Base-by-base conservation (phyloP, 108 stramenopile genomes). In the Pseudonitzschia multiseries region DNA sequence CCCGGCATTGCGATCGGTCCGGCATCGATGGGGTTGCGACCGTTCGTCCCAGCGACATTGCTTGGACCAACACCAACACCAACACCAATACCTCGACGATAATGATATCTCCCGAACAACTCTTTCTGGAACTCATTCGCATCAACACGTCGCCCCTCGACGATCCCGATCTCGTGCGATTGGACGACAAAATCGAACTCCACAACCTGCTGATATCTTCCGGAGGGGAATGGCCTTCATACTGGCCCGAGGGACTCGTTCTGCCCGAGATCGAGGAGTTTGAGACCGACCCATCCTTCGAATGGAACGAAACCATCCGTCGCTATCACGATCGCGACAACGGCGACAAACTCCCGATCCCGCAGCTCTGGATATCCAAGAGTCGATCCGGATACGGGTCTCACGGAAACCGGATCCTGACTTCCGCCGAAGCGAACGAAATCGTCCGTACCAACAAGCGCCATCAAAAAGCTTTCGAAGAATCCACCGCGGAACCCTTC, bases 351-450 rank as follows among this genome's bases (percentile, higher is more conserved):
- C 53, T 4, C 4, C 2, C 53, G 4, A 54, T 8, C 8, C 31
- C 27, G 9, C 32, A 52, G 44, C 59, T 72, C 42, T 92, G 85
- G 82, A 87, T 92, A 15, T 65, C 79, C 32, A 92, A 92, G 72
- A 71, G 76, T n/a, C 60, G 87, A 33, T 65, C 87, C n/a, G 88
- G 91, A 28, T 92, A 92, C 75, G 91, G 88, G 0, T 87, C 84
- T 0, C 86, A 92, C 71, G 91, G 91, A n/a, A 92, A 92, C 75
- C 59, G 40, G 10, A 73, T 92, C 48, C 68, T 82, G 29, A 63
- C 76, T 18, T n/a, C 62, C 12, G 27, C 66, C 14, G 84, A 86
- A 65, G 67, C 50, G 21, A 20, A 31, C 13, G 57, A 59, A 31
- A 21, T 15, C 8, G 36, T 62, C 8, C 22, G 36, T n/a, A 6